Evolutionary conservation across 305 asterid genomes (phyloP), one percentile per base, ranked within the genome.

Genomic region (Plantago coronopus): DNA sequence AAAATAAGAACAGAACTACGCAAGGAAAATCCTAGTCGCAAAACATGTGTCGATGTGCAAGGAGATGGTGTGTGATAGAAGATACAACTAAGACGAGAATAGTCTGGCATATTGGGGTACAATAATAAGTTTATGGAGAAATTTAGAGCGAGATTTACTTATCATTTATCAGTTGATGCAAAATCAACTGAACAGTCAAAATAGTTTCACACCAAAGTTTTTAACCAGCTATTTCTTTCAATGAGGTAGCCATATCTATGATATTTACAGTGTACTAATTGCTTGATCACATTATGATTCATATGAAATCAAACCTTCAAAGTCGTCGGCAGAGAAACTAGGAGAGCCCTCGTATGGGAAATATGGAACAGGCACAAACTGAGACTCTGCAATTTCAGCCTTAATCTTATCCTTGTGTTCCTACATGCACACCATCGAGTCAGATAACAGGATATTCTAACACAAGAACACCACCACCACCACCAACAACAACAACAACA

Each of bases 241-340:
- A 7, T 17, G 38, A 20, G 62, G n/a, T 57, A 59, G 55, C 16
- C 27, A 58, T 62, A 47, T 38, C 6, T 11, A 60, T 17, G 62
- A 27, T 15, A 20, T 21, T 17, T n/a, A 44, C 29, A 21, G 29
- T 14, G 64, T 20, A 43, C 18, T 64, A 56, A 63, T 40, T 34
- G 4, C 37, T 55, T 57, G 55, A 48, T 59, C 60, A 61, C 15
- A 34, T 7, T 16, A 59, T 40, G 44, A 43, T 58, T 49, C 37
- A 50, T 42, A 19, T 17, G 47, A 65, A 56, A 25, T 56, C 61
- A 66, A 55, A 88, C 97, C 97, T 89, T 91, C 91, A 57, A 91
- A 91, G 76, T 91, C 98, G 60, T 86, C 96, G 75, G 78, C 76
- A 67, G 97, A 86, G 74, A 86, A 86, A 69, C 65, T 77, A 48